Evolutionary conservation across 2,329 filamentous ascomycete genomes (phyloP).

Genomic region (Mollisiaceae sp.): DNA sequence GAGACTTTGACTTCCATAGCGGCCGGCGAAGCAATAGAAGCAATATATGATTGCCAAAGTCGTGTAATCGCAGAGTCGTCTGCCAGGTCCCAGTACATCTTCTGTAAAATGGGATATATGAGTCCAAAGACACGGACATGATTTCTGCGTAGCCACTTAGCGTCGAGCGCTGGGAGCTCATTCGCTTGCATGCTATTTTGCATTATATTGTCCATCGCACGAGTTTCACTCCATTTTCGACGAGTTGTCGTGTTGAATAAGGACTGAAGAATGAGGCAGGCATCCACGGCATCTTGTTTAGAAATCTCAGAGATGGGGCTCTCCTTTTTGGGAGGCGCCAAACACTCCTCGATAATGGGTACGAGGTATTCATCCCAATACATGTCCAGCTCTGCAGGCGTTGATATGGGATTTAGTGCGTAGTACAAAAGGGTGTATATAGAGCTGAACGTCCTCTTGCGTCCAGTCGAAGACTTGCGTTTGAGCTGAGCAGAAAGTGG

Average conservation of each 20-base stretch:
- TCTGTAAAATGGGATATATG: conserved; percentile 63
- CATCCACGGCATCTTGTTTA: conserved; percentile 60
- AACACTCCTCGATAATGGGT: conserved; percentile 64
- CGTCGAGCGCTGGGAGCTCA: conserved; percentile 84
- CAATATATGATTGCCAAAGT: conserved; percentile 67
- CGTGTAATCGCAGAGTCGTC: conserved; percentile 59
- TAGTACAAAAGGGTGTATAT: conserved; percentile 87
- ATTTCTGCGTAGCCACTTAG: conserved; percentile 84
- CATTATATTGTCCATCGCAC: conserved; percentile 63
- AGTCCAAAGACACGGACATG: conserved; percentile 67
- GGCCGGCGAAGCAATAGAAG: conserved; percentile 68
- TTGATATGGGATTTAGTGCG: conserved; percentile 72
- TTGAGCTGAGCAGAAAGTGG: conserved; percentile 73
- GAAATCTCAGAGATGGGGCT: conserved; percentile 43
- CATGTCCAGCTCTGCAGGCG: conserved; percentile 68
- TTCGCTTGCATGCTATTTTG: conserved; percentile 51
- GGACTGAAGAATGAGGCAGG: conserved; percentile 73
- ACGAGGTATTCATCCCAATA: conserved; percentile 81
- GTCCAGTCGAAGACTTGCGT: conserved; percentile 56
- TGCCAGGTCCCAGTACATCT: conserved; percentile 65
- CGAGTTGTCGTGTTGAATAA: conserved; percentile 64
- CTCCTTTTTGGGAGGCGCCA: conserved; percentile 45
- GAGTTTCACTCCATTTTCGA: conserved; percentile 76
- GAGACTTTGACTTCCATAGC: conserved; percentile 90
- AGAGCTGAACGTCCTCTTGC: conserved; percentile 65